Evolutionary conservation across 2,329 filamentous ascomycete species (phyloP), one percentile per base, ranked within the genome.

Genomic region (Alternaria metachromatica): DNA sequence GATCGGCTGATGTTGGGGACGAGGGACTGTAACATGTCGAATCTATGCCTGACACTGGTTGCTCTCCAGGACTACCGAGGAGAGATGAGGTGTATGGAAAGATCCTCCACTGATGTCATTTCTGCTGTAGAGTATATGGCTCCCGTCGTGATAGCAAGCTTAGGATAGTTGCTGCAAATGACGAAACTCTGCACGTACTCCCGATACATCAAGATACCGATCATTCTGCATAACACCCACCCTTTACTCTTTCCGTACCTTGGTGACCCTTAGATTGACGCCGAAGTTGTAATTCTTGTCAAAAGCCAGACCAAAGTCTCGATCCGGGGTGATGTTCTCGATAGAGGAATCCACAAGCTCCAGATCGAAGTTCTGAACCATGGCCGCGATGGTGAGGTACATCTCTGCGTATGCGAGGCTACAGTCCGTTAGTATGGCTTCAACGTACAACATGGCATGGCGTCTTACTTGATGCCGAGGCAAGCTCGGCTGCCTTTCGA

Each of bases 401-500:
- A 58, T 43, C 60, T 77, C 71, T 2, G 70, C 67, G 43, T 72
- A 68, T 6, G 69, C 76, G 7, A 77, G 63, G 61, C 82, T 79
- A 58, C 7, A 20, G 2, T 28, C 12, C 2, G 12, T 55, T 25
- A 55, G 37, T 21, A 20, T 30, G 6, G 6, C 3, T 15, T 1
- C 1, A 21, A 15, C 12, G 18, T 33, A 33, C 26, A 18, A 15
- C n/a, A n/a, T 13, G 13, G 4, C 8, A n/a, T 3, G 3, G 23
- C 1, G 6, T 3, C 61, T 56, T 56, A 68, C 58, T 62, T 60
- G 20, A 68, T 80, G 9, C 82, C 82, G 20, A 83, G 64, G 59
- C 82, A 84, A 28, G 71, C 72, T 26, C 82, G 66, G 7, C 73
- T 76, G 0, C 81, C 81, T 44, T 78, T 78, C 15, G 72, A 71